Percentiles rank a stretch among this genome's conserved stretches.
Evolutionary conservation across 805 yeast genomes (phyloP).

Genomic region (Candida loeiensis): DNA sequence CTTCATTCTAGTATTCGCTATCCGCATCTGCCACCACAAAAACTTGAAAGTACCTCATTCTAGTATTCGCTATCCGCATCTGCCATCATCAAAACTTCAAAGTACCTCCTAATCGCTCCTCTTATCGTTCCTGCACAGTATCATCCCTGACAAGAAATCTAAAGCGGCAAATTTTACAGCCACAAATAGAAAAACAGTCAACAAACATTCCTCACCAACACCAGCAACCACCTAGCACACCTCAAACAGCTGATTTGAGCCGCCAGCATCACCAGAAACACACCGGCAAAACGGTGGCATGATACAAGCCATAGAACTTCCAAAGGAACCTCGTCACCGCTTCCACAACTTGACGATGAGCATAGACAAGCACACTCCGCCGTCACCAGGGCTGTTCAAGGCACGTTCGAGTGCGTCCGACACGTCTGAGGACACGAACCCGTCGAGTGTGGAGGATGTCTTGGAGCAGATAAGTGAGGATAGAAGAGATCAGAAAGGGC

Average conservation of each 20-base stretch:
- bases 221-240: background rate
- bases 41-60: too few species aligned
- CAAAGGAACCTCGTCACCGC: slow-evolving; percentile 3
- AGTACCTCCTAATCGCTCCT: background rate
- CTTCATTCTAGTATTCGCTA: too few species aligned
- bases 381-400: slow-evolving; percentile 25
- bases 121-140: slow-evolving; percentile 1
- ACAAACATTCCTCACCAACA: background rate
- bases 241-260: too few species aligned
- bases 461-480: background rate
- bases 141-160: slow-evolving; percentile 6
- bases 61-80: too few species aligned
- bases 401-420: slow-evolving; percentile 23
- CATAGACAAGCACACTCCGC: slow-evolving; percentile 11
- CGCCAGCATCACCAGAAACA: too few species aligned
- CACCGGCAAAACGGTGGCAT: too few species aligned
- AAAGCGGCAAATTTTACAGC: slow-evolving; percentile 5
- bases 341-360: background rate
- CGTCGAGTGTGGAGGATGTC: slow-evolving; percentile 15
- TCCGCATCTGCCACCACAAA: too few species aligned
- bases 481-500: too few species aligned
- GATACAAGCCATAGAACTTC: background rate
- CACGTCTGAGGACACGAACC: slow-evolving; percentile 24
- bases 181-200: slow-evolving; percentile 4
- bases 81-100: background rate